Conservation (phyloP, 2,329 filamentous ascomycete species). For the Chalaropsis thielavioides region DNA sequence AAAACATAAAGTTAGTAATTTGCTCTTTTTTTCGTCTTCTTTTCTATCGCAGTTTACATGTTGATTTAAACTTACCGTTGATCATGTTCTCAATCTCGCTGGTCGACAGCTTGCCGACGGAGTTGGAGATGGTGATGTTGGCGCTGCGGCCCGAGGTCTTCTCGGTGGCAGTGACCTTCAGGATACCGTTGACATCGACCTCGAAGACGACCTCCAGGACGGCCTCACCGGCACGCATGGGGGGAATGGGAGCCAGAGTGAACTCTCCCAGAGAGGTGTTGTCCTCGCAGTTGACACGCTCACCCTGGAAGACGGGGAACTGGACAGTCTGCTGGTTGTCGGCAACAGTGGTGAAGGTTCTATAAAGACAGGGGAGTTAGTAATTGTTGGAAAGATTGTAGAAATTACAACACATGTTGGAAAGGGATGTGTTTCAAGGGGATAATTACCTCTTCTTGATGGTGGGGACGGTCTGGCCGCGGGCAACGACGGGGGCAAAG, state of each 20-base stretch:
- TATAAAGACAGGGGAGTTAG: too few species aligned
- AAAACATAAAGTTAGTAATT: slow-evolving; percentile 14
- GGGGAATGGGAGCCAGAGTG: slow-evolving; percentile 74
- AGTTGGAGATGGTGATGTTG: slow-evolving; percentile 99
- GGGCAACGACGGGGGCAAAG: slow-evolving; percentile 82
- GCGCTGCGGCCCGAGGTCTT: slow-evolving; percentile 95
- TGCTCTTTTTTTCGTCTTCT: not conserved
- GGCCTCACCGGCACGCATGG: slow-evolving; percentile 87
- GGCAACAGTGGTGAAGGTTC: slow-evolving; percentile 76
- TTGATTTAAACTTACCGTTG: slow-evolving; percentile 40
- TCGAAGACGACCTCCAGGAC: slow-evolving; percentile 97
- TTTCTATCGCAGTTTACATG: not conserved
- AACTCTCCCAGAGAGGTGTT: slow-evolving; percentile 98
- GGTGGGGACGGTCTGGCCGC: slow-evolving; percentile 60
- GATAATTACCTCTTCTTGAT: slow-evolving; percentile 50
- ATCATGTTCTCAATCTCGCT: slow-evolving; percentile 97
- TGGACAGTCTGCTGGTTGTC: slow-evolving; percentile 68
- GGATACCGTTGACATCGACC: slow-evolving; percentile 99
- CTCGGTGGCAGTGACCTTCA: slow-evolving; percentile 98
- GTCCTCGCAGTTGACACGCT: slow-evolving; percentile 95
- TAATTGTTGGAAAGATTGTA: too few species aligned
- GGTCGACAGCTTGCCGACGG: slow-evolving; percentile 92
- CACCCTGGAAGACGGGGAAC: slow-evolving; percentile 91
- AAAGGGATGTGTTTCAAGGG: too few species aligned
- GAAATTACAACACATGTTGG: too few species aligned